Evolutionary conservation across 108 stramenopile species (phyloP).

Genomic region (Discostella stelligeroides): DNA sequence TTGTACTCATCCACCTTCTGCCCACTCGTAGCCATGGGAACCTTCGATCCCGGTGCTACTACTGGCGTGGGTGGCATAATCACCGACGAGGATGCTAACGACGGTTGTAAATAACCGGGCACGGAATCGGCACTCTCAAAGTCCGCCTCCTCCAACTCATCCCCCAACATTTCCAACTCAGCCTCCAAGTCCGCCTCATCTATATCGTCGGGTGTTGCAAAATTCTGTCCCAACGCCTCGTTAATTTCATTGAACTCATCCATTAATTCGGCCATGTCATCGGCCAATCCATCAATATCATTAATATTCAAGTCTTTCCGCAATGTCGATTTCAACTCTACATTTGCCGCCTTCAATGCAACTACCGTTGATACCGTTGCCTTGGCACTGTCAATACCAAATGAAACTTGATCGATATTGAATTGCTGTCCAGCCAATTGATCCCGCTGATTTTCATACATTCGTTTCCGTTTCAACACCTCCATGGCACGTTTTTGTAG

Average conservation of each 20-base stretch:
- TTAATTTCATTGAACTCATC: conserved; percentile 96
- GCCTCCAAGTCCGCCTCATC: conserved; percentile 98
- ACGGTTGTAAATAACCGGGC: conserved; percentile 65
- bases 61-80: conserved; percentile 54
- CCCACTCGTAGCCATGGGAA: conserved; percentile 38
- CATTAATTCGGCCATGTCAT: conserved; percentile 91
- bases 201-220: conserved; percentile 93
- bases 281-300: conserved; percentile 93
- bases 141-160: conserved; percentile 89
- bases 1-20: conserved; percentile 58
- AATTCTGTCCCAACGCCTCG: conserved; percentile 92
- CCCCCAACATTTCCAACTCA: conserved; percentile 94
- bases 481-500: conserved; percentile 92
- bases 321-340: conserved; percentile 81
- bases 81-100: conserved; percentile 1
- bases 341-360: conserved; percentile 95
- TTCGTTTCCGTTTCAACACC: conserved; percentile 93
- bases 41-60: conserved; percentile 44
- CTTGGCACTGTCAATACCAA: conserved; percentile 95
- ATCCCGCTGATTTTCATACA: conserved; percentile 98
- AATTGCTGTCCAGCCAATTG: conserved; percentile 93
- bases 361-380: conserved; percentile 90
- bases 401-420: conserved; percentile 96
- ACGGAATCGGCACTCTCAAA: conserved; percentile 52
- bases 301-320: conserved; percentile 93